Percentiles rank a stretch among this genome's conserved stretches.
Conservation (phyloP, 1,139 yeast genomes). For the Suhomyces choctaworum region DNA sequence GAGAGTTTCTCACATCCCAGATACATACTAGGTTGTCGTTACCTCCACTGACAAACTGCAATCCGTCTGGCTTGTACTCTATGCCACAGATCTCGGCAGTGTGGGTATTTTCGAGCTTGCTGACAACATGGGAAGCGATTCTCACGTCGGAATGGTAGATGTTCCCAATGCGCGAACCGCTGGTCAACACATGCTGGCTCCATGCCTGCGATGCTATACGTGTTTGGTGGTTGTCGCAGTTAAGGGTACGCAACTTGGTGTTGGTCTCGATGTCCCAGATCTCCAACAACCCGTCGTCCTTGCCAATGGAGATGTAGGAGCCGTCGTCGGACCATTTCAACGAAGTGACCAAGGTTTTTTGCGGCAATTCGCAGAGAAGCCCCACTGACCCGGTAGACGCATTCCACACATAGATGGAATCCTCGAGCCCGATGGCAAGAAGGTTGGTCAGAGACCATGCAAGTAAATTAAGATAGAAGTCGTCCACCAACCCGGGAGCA, state of each 20-base stretch:
- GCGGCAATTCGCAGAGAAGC: conserved; percentile 59
- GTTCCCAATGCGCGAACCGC: conserved; percentile 83
- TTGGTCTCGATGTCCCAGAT: conserved; percentile 91
- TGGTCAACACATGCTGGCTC: conserved; percentile 77
- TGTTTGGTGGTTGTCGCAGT: conserved; percentile 58
- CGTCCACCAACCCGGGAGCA: conserved; percentile 94
- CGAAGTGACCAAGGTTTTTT: conserved; percentile 62
- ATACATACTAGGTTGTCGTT: conserved; percentile 91
- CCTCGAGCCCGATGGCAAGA: conserved; percentile 87
- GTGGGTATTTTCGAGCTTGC: conserved; percentile 55
- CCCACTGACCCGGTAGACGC: conserved; percentile 83
- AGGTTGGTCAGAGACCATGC: conserved; percentile 87
- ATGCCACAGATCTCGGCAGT: conserved; percentile 92
- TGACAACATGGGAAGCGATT: conserved; percentile 71
- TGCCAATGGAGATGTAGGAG: conserved; percentile 80
- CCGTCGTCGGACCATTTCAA: conserved; percentile 93
- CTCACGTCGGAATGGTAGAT: conserved; percentile 94
- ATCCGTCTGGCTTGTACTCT: conserved; percentile 82
- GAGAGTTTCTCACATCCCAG: conserved; percentile 76
- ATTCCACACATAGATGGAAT: conserved; percentile 88
- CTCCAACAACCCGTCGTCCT: conserved; percentile 81
- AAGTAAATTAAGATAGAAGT: conserved; percentile 81
- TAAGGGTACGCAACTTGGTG: conserved; percentile 74
- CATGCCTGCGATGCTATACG: conserved; percentile 86
- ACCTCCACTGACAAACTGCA: conserved; percentile 89